Conservation (phyloP, 2,329 filamentous ascomycete genomes). For the Fusarium sp. region DNA sequence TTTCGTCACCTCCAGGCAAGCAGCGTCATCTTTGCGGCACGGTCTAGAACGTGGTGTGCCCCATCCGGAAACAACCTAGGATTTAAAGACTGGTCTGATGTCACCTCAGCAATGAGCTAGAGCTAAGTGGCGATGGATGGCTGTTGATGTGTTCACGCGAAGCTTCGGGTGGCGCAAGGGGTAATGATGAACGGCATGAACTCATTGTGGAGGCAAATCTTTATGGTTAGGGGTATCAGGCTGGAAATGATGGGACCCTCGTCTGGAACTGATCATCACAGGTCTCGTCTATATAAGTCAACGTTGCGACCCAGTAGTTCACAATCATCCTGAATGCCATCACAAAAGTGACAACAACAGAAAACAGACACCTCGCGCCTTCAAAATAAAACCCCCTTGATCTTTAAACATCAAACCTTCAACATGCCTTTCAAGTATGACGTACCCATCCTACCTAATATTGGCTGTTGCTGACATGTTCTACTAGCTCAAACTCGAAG, state of each 20-base stretch:
- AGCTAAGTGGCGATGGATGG: not conserved
- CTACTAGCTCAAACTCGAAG: constrained; percentile 8
- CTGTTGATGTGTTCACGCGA: constrained; percentile 1
- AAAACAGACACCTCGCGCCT: too few relatives aligned
- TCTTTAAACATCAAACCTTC: not conserved
- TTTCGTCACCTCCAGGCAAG: not conserved
- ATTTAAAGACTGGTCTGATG: constrained; percentile 15
- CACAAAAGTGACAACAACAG: not conserved
- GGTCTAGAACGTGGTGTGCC: not conserved
- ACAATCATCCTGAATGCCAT: not conserved
- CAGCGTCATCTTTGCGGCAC: constrained; percentile 23
- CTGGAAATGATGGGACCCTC: not conserved
- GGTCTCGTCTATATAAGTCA: not conserved
- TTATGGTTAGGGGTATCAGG: not conserved
- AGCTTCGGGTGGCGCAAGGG: not conserved
- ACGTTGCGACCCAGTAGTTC: accelerated
- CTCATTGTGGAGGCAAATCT: not conserved
- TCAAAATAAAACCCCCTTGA: accelerated
- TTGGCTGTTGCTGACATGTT: too few relatives aligned
- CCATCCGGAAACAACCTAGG: not conserved
- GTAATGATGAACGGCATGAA: not conserved
- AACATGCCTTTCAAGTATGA: constrained; percentile 25
- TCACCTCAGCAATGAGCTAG: not conserved
- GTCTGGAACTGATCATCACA: not conserved
- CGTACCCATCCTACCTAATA: accelerated